Percentiles rank a stretch among this genome's conserved stretches.
Conservation (phyloP, 202 grass and related monocot species). For the Alloteropsis angusta region DNA sequence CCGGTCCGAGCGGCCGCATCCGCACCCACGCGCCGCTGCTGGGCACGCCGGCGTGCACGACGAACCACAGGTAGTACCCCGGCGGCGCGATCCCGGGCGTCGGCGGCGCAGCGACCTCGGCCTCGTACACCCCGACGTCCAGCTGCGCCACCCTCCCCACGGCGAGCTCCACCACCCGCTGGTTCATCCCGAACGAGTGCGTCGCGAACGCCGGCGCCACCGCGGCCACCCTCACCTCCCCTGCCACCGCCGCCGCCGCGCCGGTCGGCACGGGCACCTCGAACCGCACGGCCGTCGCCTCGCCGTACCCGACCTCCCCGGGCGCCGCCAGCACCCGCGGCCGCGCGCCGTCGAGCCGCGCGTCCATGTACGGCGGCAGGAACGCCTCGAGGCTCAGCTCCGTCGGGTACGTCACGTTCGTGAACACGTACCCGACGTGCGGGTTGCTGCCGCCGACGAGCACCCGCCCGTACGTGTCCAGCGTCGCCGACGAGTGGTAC, state of each 20-base stretch:
- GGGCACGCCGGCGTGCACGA: constrained; percentile 64
- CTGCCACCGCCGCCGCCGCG: not conserved
- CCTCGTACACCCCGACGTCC: constrained; percentile 28
- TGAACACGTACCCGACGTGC: constrained; percentile 65
- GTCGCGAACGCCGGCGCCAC: constrained; percentile 70
- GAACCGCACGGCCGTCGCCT: constrained; percentile 32
- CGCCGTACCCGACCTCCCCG: constrained; percentile 47
- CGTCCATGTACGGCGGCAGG: constrained; percentile 66
- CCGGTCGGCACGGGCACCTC: not conserved
- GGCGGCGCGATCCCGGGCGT: constrained; percentile 59
- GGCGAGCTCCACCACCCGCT: constrained; percentile 42
- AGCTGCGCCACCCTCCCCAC: constrained; percentile 33
- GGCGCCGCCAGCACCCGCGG: constrained; percentile 32
- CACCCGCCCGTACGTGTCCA: constrained; percentile 59
- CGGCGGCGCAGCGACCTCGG: constrained; percentile 34
- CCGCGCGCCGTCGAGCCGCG: constrained; percentile 17
- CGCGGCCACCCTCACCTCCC: constrained; percentile 32
- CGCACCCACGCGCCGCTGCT: constrained; percentile 54
- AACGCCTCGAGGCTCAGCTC: constrained; percentile 75
- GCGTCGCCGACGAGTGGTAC: constrained; percentile 77
- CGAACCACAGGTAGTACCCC: constrained; percentile 79
- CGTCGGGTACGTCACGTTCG: constrained; percentile 52
- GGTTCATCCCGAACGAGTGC: constrained; percentile 85
- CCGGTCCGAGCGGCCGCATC: constrained; percentile 31
- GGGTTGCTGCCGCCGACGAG: constrained; percentile 82